Evolutionary conservation across 345 rosid species (phyloP), one percentile per base, ranked within the genome.

Genomic region (Dipteronia sinensis): DNA sequence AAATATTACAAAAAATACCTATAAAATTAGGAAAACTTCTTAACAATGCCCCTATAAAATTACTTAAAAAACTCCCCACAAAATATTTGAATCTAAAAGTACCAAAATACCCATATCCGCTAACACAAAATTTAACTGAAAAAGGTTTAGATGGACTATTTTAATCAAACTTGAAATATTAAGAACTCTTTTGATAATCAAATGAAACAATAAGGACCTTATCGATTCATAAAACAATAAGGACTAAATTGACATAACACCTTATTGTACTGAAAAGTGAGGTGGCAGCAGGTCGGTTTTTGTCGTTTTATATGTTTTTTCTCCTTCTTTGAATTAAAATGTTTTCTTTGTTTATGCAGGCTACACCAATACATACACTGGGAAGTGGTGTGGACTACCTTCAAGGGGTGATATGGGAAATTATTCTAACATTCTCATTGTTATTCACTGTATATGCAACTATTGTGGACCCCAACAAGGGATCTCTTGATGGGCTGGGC

Each of bases 371-470:
- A 13, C 90, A 85, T 65, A 80, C 97, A 1, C 84, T 94, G 47
- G 94, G 89, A 23, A 89, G 83, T 86, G 98, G 94, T n/a, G 82
- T 91, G 8, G 86, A 87, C 62, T 87, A 79, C 82, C 47, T 86
- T 0, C 98, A 91, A 81, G 98, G 97, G 5, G 44, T 92, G 19
- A 58, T 90, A 10, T 95, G 98, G 98, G 97, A 90, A 85, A 88
- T 92, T 19, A 73, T 89, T 13, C 84, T 93, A 7, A 89, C 98
- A 13, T 95, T 93, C 86, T 84, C 95, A 59, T 85, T 95, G 79
- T 65, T 93, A 23, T 95, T 95, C 86, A 90, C 98, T 20, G 95
- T 93, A 76, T 95, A 95, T 46, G 97, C 89, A 71, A 91, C 98
- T 0, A 91, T 95, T 1, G 98, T 95, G 9, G 97, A 93, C 82